These are phyloP conservation scores for Auxenochlorella pyrenoidosa DNA, from an alignment of 139 green algal species.

Conservation along the genomic window DNA sequence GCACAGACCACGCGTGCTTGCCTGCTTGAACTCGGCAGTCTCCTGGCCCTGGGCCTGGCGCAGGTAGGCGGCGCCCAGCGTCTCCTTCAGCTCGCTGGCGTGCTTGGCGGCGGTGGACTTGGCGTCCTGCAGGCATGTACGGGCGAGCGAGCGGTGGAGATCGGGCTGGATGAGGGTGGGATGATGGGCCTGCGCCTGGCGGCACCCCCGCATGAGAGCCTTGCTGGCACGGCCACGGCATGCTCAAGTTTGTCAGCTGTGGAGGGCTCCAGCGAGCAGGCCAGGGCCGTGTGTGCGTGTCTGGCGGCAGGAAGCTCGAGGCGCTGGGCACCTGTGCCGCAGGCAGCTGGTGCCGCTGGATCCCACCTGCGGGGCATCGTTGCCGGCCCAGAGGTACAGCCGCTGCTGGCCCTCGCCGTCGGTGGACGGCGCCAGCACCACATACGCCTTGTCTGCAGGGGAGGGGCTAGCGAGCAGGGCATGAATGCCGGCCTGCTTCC, in stretches of 20 bases:
- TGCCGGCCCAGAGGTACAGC: constrained; percentile 36
- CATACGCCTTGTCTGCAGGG: constrained; percentile 33
- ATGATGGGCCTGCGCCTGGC: neutral
- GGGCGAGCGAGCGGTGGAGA: neutral
- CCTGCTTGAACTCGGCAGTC: constrained; percentile 29
- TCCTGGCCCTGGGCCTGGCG: constrained; percentile 30
- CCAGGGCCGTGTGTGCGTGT: no score
- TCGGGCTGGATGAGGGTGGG: neutral
- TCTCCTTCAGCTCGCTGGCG: constrained; percentile 15
- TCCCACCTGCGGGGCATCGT: constrained; percentile 14
- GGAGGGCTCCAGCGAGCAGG: no score
- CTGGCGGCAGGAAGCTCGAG: no score
- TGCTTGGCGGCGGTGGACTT: constrained; percentile 24
- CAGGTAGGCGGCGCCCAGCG: constrained; percentile 1
- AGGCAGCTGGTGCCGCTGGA: neutral
- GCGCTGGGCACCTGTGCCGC: no score
- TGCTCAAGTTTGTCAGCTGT: no score
- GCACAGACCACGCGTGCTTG: neutral
- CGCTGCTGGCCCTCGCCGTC: constrained; percentile 8
- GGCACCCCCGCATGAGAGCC: no score
- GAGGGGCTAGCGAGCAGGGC: neutral
- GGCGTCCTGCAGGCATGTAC: neutral
- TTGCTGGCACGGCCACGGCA: no score
- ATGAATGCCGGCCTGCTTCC: neutral
- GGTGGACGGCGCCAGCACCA: neutral